Evolutionary conservation across 352 stramenopile species (phyloP), one percentile per base, ranked within the genome.

Genomic region (Blastocystis sp.): DNA sequence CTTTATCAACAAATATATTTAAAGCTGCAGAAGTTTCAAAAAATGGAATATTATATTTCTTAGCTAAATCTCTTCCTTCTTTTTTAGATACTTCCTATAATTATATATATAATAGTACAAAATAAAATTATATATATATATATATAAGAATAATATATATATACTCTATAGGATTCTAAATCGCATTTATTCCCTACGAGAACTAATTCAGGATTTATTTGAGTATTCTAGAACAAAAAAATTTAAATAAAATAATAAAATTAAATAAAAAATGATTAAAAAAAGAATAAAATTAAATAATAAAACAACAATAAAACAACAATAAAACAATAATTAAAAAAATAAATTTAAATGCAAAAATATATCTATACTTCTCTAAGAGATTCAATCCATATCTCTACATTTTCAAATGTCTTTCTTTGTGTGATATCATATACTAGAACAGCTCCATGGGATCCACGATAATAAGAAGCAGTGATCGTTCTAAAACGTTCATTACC

Each of bases 161-260:
- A n/a, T n/a, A n/a, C 83, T 74, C 94, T 94, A 69, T 94, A 83
- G 67, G 93, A 82, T 43, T 84, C 82, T 76, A 95, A 91, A 85
- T 96, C 88, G 68, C 83, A 94, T 78, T 96, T 96, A 75, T 99
- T 99, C 32, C 88, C 91, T 57, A 97, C 92, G 49, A 99, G 72
- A 67, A 99, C 94, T 75, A 95, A 96, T 79, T 95, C 96, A 11
- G 97, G 88, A 72, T 95, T 86, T 36, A 95, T 87, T 69, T 97
- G 89, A 3, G 89, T 90, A 68, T 97, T 88, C 72, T 97, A 86
- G 70, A 86, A 67, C 49, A 79, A 81, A 33, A 81, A 68, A 42
- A 16, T 16, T 28, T 6, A n/a, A 1, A 13, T 1, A 4, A 19
- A 39, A 9, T 3, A 19, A 3, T n/a, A 33, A 67, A 58, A 49